These are phyloP conservation scores for Yamadazyma scolyti DNA, from an alignment of 805 yeast species.

Conservation along the genomic window DNA sequence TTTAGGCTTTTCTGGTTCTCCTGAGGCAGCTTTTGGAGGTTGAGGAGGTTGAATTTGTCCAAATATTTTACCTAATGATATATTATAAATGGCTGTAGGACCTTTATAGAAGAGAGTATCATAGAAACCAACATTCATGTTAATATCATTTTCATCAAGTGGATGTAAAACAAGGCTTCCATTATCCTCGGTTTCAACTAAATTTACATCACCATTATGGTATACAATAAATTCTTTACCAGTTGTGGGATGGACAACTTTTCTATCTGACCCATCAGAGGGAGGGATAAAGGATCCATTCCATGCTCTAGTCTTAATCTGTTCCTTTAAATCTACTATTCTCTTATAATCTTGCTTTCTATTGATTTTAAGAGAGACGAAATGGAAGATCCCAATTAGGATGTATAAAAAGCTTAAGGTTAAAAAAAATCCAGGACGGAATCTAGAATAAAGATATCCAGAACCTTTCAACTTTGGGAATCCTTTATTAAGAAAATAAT, in stretches of 20 bases:
- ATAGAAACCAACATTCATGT: conserved; percentile 42
- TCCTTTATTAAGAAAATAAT: conserved; percentile 76
- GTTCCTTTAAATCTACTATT: conserved; percentile 47
- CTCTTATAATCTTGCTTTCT: conserved; percentile 56
- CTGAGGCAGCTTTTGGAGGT: not conserved
- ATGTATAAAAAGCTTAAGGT: conserved; percentile 50
- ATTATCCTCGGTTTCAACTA: conserved; percentile 42
- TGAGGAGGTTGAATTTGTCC: conserved; percentile 6
- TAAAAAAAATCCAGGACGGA: conserved; percentile 59
- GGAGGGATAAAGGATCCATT: conserved; percentile 48
- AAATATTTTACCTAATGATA: conserved; percentile 34
- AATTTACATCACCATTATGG: conserved; percentile 53
- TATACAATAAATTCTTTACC: conserved; percentile 55
- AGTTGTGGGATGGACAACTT: conserved; percentile 34
- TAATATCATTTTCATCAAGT: conserved; percentile 47
- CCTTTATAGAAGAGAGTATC: conserved; percentile 45
- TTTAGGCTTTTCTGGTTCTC: conserved; percentile 11
- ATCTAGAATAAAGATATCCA: conserved; percentile 62
- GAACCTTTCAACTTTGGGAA: conserved; percentile 80
- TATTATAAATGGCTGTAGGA: conserved; percentile 44
- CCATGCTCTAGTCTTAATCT: conserved; percentile 55
- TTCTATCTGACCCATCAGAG: conserved; percentile 47
- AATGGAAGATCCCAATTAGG: conserved; percentile 57
- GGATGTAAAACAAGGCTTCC: conserved; percentile 30
- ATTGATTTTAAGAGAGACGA: conserved; percentile 49